Conservation (phyloP, 139 green algal species). For the Trebouxia sp. region DNA sequence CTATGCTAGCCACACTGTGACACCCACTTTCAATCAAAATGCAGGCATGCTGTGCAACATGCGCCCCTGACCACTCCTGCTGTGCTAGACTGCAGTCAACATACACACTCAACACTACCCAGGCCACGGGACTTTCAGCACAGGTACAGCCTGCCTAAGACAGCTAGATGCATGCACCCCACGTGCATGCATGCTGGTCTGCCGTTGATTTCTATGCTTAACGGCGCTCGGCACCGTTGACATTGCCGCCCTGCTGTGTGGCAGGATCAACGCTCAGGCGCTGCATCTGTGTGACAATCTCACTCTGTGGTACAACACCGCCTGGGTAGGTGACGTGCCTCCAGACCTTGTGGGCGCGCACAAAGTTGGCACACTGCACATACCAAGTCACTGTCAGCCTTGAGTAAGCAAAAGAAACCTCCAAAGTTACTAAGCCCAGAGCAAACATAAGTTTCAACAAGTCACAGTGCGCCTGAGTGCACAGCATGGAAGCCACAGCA, state of each 20-base stretch:
- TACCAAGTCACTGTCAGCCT: background rate
- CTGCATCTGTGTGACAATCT: conserved; percentile 19
- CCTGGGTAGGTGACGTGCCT: conserved; percentile 22
- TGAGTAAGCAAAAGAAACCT: background rate
- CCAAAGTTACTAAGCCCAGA: background rate
- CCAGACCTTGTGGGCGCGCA: conserved; percentile 34
- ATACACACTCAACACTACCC: too few relatives aligned
- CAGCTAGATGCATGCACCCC: background rate
- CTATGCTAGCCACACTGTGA: too few relatives aligned
- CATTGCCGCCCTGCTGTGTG: background rate
- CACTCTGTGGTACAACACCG: conserved; percentile 21
- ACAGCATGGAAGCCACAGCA: background rate
- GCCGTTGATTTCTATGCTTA: background rate
- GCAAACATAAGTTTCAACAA: background rate
- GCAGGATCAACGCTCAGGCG: background rate
- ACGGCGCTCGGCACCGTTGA: background rate
- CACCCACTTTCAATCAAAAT: too few relatives aligned
- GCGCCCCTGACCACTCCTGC: too few relatives aligned
- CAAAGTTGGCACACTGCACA: conserved; percentile 29
- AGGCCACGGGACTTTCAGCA: too few relatives aligned
- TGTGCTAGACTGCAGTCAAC: too few relatives aligned
- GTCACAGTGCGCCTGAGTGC: background rate
- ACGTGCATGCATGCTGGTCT: background rate
- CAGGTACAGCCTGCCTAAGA: too few relatives aligned
- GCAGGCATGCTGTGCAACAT: too few relatives aligned